A percentile compares a stretch with the other conserved stretches of the same genome.
phyloP scores from a whole-genome alignment of 2,329 filamentous ascomycete genomes.

The Claviceps sp. region DNA sequence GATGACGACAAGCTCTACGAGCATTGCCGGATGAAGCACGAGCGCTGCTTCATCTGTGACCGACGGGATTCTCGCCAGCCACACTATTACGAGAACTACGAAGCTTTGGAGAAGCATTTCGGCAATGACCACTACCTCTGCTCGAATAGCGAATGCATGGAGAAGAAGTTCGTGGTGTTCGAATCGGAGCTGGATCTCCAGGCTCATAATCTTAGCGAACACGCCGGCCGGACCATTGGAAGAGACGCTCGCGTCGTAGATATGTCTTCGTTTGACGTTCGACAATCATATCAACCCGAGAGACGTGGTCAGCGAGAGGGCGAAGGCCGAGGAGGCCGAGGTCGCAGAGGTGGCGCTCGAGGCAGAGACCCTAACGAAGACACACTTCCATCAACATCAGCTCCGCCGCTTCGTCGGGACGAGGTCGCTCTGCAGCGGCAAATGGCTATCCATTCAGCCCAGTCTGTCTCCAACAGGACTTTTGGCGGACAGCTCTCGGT shows the following conservation, averaged over 20 bases:
- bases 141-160: conserved; percentile 70
- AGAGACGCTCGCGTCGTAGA: conserved; percentile 77
- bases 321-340: conserved; percentile 27
- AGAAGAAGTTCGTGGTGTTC: conserved; percentile 97
- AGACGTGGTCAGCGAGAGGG: conserved; percentile 19
- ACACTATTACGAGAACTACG: conserved; percentile 85
- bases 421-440: conserved; percentile 87
- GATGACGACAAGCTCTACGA: conserved; percentile 89
- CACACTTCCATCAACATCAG: conserved; percentile 59
- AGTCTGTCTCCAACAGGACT: conserved; percentile 63
- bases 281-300: conserved; percentile 56
- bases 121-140: conserved; percentile 78
- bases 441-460: conserved; percentile 78
- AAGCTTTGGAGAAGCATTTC: conserved; percentile 77
- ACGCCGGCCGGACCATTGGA: conserved; percentile 74
- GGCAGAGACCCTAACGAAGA: conserved; percentile 84
- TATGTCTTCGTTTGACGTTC: conserved; percentile 71
- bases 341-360: conserved; percentile 32
- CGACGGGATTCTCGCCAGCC: conserved; percentile 54
- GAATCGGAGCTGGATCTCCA: conserved; percentile 90
- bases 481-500: conserved; percentile 73
- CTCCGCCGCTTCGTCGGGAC: conserved; percentile 69
- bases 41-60: conserved; percentile 91
- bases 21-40: conserved; percentile 88
- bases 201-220: conserved; percentile 75